Evolutionary conservation across 257 asterid genomes (phyloP).

Genomic region (Solanum pimpinellifolium): DNA sequence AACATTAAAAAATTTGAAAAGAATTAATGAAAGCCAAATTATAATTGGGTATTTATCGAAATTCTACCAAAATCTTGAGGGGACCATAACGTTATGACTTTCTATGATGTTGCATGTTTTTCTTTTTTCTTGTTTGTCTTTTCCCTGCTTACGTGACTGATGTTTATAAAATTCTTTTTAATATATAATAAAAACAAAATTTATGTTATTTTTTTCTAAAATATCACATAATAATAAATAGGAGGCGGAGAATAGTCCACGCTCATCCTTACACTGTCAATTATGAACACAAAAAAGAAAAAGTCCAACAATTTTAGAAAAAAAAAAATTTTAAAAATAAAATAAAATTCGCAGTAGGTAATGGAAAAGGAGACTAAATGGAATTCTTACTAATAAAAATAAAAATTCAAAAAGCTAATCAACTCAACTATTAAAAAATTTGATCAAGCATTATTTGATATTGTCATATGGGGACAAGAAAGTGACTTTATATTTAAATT

Average conservation of each 20-base stretch:
- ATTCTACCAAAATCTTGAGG: not conserved
- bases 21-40: not conserved
- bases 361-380: not conserved
- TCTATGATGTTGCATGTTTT: not conserved
- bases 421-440: too few species aligned
- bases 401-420: too few species aligned
- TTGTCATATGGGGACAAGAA: not conserved
- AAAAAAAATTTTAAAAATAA: not conserved
- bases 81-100: not conserved
- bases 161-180: not conserved
- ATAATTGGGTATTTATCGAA: not conserved
- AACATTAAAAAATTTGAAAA: not conserved
- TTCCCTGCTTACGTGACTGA: constrained; percentile 1
- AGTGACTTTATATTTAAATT: too few species aligned
- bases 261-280: not conserved
- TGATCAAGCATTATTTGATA: too few species aligned
- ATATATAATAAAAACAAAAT: not conserved
- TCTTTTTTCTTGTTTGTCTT: not conserved
- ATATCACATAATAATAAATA: not conserved
- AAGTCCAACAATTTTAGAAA: not conserved
- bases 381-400: too few species aligned
- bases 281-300: not conserved
- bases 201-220: not conserved
- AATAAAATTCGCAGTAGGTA: not conserved
- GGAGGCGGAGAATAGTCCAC: constrained; percentile 6